Evolutionary conservation across 768 basidiomycete genomes (phyloP).

Genomic region (Termitomyces sp.): DNA sequence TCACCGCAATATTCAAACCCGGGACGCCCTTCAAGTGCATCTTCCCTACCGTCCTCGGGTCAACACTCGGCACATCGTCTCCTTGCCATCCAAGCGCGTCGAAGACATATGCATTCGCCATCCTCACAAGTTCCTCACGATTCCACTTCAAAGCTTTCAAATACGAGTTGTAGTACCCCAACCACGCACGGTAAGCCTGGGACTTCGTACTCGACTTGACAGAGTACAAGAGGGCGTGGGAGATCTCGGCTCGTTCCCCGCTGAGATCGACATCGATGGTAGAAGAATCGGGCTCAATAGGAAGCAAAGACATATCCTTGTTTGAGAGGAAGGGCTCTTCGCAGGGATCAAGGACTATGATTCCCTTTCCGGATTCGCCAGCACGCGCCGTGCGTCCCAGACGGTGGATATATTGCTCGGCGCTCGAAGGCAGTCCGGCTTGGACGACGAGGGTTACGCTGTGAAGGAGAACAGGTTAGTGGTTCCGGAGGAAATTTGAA

Average conservation of each 20-base stretch:
- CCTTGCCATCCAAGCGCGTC: constrained; percentile 28
- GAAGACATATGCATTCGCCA: constrained; percentile 31
- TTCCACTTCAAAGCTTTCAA: constrained; percentile 32
- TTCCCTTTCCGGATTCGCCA: constrained; percentile 54
- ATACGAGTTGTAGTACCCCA: constrained; percentile 51
- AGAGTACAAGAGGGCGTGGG: constrained; percentile 16
- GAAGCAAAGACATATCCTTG: constrained; percentile 32
- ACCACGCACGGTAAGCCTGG: constrained; percentile 47
- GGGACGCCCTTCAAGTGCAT: constrained; percentile 39
- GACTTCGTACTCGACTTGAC: constrained; percentile 37
- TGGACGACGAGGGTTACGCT: constrained; percentile 59
- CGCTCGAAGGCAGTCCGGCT: constrained; percentile 58
- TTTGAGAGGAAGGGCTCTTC: constrained; percentile 44
- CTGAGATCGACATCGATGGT: constrained; percentile 13
- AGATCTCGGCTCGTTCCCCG: constrained; percentile 12
- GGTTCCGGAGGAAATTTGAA: not conserved
- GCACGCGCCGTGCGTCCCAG: constrained; percentile 77
- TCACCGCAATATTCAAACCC: constrained; percentile 19
- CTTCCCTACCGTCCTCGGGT: constrained; percentile 40
- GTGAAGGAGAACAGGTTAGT: not conserved
- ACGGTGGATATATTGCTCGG: constrained; percentile 77
- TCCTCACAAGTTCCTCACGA: constrained; percentile 31
- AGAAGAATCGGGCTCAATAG: constrained; percentile 27
- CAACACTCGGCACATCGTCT: constrained; percentile 26
- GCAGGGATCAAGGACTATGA: constrained; percentile 45